These are phyloP conservation scores for Cryptococcus deneoformans DNA, from an alignment of 1,284 basidiomycete genomes.

Conservation along the genomic window DNA sequence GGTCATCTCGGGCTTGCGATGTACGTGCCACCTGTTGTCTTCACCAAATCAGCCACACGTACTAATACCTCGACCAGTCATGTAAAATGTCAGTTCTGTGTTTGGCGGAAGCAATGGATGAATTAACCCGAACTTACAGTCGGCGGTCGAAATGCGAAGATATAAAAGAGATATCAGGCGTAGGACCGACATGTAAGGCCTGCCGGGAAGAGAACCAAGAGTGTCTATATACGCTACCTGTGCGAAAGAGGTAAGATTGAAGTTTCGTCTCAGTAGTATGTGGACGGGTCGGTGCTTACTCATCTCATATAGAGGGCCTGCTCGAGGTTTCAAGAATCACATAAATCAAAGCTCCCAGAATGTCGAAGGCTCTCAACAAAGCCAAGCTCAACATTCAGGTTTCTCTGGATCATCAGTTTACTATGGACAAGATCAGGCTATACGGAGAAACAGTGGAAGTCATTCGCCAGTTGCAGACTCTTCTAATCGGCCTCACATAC, in stretches of 20 bases:
- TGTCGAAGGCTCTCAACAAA: no score
- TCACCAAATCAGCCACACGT: no score
- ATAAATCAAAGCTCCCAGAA: not conserved
- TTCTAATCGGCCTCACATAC: not conserved
- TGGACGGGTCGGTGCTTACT: not conserved
- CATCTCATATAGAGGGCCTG: slow-evolving; percentile 6
- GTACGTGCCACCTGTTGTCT: slow-evolving; percentile 11
- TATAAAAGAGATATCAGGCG: slow-evolving; percentile 1
- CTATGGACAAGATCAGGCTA: not conserved
- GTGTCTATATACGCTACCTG: slow-evolving; percentile 27
- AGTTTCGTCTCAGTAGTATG: no score
- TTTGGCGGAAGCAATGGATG: not conserved
- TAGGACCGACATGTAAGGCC: slow-evolving; percentile 17
- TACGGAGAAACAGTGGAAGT: not conserved
- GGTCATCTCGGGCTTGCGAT: slow-evolving; percentile 24
- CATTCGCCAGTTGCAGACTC: not conserved
- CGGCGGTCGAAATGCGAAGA: slow-evolving; percentile 32
- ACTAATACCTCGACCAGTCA: not conserved
- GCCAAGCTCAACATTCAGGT: no score
- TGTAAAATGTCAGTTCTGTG: not conserved
- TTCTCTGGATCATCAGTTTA: not conserved
- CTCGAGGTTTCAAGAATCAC: slow-evolving; percentile 10
- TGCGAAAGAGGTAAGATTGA: slow-evolving; percentile 25
- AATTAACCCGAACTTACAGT: slow-evolving; percentile 4
- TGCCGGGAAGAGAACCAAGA: slow-evolving; percentile 22